Evolutionary conservation across 1,284 basidiomycete genomes (phyloP).

Genomic region (Cutaneotrichosporon sp.): DNA sequence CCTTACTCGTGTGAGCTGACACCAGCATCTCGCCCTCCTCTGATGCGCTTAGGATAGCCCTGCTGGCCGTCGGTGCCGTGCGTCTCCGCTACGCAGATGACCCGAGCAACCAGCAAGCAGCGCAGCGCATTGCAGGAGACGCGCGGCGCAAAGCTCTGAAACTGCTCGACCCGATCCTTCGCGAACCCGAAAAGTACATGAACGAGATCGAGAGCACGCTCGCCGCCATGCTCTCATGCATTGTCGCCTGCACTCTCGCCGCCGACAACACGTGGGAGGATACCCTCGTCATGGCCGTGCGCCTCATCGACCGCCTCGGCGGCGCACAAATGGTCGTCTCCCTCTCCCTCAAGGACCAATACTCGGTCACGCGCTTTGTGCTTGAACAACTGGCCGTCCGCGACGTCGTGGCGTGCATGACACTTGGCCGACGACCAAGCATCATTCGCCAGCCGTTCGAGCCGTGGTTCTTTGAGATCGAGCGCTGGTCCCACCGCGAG

Average conservation of each 20-base stretch:
- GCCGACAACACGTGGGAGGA: slow-evolving; percentile 50
- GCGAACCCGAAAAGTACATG: slow-evolving; percentile 25
- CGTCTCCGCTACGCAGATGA: slow-evolving; percentile 40
- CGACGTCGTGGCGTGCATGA: slow-evolving; percentile 50
- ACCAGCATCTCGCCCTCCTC: slow-evolving; percentile 30
- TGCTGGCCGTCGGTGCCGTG: slow-evolving; percentile 46
- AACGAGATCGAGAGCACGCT: slow-evolving; percentile 41
- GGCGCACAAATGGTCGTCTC: slow-evolving; percentile 42
- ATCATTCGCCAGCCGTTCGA: slow-evolving; percentile 44
- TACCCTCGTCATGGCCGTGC: slow-evolving; percentile 37
- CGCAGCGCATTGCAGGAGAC: slow-evolving; percentile 31
- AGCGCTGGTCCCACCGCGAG: slow-evolving; percentile 37
- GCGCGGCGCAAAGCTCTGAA: slow-evolving; percentile 33
- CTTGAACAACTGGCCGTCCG: slow-evolving; percentile 49
- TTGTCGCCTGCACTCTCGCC: slow-evolving; percentile 42
- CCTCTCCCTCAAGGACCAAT: slow-evolving; percentile 31
- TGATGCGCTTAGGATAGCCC: slow-evolving; percentile 42
- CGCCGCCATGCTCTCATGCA: slow-evolving; percentile 41
- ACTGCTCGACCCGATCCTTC: slow-evolving; percentile 28
- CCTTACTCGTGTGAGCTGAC: background rate
- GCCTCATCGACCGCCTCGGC: slow-evolving; percentile 42
- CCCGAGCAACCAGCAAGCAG: slow-evolving; percentile 32
- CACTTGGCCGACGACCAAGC: slow-evolving; percentile 41
- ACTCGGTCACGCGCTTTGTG: slow-evolving; percentile 41
- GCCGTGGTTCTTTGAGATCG: slow-evolving; percentile 50